phyloP scores from a whole-genome alignment of 139 green algal species.

The Coccomyxa sp. region DNA sequence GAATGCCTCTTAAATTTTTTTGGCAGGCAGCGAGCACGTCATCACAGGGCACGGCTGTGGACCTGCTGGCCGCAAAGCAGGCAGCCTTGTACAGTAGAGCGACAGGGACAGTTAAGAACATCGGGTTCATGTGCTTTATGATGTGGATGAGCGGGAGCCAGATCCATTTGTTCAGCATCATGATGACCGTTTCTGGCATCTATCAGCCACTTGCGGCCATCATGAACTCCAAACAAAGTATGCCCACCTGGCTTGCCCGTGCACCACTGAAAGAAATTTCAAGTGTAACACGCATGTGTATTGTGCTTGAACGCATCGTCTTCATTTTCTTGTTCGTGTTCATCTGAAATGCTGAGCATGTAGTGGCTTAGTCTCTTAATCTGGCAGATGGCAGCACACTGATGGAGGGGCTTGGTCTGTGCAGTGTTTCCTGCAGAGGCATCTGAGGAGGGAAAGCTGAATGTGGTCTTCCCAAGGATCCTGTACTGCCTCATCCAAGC shows the following conservation, averaged over 20 bases:
- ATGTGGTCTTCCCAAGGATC: slow-evolving; percentile 61
- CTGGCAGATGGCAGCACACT: background rate
- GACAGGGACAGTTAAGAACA: slow-evolving; percentile 17
- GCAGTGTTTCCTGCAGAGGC: slow-evolving; percentile 62
- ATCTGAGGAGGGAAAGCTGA: slow-evolving; percentile 52
- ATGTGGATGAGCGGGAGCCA: slow-evolving; percentile 90
- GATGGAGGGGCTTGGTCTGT: slow-evolving; percentile 1
- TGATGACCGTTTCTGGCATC: slow-evolving; percentile 80
- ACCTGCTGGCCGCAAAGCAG: slow-evolving; percentile 2
- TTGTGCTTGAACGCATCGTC: background rate
- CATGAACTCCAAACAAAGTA: slow-evolving; percentile 59
- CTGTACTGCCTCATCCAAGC: slow-evolving; percentile 71
- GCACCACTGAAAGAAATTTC: background rate
- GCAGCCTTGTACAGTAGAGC: slow-evolving; percentile 14
- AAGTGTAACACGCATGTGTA: background rate
- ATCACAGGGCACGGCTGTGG: background rate
- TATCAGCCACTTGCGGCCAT: slow-evolving; percentile 76
- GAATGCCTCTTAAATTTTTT: no score
- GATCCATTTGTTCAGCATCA: slow-evolving; percentile 92
- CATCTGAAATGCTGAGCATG: background rate
- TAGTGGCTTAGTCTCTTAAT: background rate
- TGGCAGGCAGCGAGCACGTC: no score
- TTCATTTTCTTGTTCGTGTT: background rate
- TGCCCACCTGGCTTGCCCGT: background rate
- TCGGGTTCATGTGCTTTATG: slow-evolving; percentile 90